These are phyloP conservation scores for Biscogniauxia mediterranea DNA, from an alignment of 2,329 filamentous ascomycete genomes.

Conservation along the genomic window DNA sequence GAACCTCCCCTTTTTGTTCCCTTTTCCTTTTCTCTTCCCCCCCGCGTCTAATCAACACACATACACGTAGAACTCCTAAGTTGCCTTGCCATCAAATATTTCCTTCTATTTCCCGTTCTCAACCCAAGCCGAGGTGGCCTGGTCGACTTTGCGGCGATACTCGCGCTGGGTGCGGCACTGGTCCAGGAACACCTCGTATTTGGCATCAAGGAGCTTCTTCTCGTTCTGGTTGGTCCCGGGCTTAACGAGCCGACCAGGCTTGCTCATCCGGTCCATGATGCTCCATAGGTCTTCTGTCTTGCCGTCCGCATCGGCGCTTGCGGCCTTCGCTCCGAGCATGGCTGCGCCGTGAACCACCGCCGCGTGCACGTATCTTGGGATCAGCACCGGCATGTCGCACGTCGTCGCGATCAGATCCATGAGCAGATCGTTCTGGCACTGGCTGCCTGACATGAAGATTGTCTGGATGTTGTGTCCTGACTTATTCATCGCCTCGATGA, in stretches of 20 bases:
- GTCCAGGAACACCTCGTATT: constrained; percentile 95
- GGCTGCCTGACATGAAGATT: constrained; percentile 98
- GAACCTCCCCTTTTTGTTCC: background rate
- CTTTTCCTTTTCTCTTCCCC: too few relatives aligned
- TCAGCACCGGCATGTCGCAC: constrained; percentile 88
- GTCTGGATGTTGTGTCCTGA: constrained; percentile 83
- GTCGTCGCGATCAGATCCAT: constrained; percentile 90
- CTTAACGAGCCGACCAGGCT: constrained; percentile 80
- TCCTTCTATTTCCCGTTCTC: constrained; percentile 16
- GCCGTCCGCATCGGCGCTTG: constrained; percentile 72
- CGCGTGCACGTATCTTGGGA: constrained; percentile 90
- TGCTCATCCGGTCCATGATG: constrained; percentile 98
- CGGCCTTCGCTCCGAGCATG: constrained; percentile 98
- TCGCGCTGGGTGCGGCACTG: constrained; percentile 82
- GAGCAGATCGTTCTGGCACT: constrained; percentile 92
- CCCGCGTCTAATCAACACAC: background rate
- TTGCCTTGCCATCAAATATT: background rate
- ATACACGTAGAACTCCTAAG: background rate
- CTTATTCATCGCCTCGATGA: constrained; percentile 89
- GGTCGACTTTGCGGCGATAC: constrained; percentile 78
- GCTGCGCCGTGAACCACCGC: constrained; percentile 97
- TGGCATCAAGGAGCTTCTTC: constrained; percentile 77
- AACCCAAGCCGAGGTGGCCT: constrained; percentile 43
- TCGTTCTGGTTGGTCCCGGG: constrained; percentile 70
- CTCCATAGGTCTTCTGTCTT: constrained; percentile 87